Evolutionary conservation across 106 monocot genomes (phyloP).

Genomic region (Vanilla planifolia): DNA sequence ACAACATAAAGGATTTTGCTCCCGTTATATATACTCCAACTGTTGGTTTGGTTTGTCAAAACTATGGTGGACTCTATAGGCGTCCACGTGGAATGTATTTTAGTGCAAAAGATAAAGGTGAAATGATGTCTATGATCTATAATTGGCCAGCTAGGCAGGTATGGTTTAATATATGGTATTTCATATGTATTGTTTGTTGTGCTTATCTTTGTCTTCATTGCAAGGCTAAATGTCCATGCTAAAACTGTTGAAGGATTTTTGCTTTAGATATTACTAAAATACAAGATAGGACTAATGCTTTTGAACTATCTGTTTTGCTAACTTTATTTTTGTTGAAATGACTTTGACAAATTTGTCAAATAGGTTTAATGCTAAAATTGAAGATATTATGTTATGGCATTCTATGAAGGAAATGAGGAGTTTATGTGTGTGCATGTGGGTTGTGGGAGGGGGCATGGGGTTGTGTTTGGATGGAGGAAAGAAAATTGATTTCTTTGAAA

Average conservation of each 20-base stretch:
- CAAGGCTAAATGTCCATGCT: conserved; percentile 2
- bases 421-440: too few relatives aligned
- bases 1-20: conserved; percentile 97
- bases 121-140: conserved; percentile 99
- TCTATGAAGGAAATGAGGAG: too few relatives aligned
- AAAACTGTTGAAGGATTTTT: not conserved
- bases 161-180: conserved; percentile 3
- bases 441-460: too few relatives aligned
- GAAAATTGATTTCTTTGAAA: too few relatives aligned
- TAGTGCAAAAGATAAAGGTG: conserved; percentile 99
- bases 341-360: too few relatives aligned
- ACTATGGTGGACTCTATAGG: conserved; percentile 93
- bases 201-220: conserved; percentile 4
- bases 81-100: conserved; percentile 99
- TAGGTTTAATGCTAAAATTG: too few relatives aligned
- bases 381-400: too few relatives aligned
- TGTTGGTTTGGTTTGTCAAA: conserved; percentile 96
- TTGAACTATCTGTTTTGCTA: too few relatives aligned
- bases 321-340: too few relatives aligned
- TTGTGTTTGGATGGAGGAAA: too few relatives aligned
- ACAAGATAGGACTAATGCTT: too few relatives aligned
- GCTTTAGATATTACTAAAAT: not conserved
- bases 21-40: conserved; percentile 99
- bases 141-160: conserved; percentile 94
- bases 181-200: not conserved